Base-by-base conservation (phyloP, 331 rosid species). In the Quercus lobata region DNA sequence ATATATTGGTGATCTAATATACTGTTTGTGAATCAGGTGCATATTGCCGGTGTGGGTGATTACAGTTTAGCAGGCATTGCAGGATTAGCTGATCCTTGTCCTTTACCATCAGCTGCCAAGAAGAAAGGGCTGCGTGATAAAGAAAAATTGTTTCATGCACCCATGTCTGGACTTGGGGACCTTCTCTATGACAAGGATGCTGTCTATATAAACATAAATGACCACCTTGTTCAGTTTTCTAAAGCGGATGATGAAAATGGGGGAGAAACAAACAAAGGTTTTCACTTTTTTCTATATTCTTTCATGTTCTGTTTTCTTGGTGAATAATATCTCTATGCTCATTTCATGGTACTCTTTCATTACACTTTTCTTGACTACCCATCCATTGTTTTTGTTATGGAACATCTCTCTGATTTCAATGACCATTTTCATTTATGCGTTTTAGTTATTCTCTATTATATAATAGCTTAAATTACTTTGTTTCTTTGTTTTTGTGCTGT, bases 111-210 rank as follows among this genome's bases (percentile, higher is more conserved):
- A 83, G 98, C 97, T 80, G 97, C 99, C 58, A 95, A 95, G 88
- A 95, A 90, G 96, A 92, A 95, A 83, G 99, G 99, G 19, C 84
- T 95, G 79, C 97, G 99, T 29, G 99, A 95, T 25, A 95, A 87
- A 88, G 98, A 95, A 74, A 95, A 87, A 78, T 82, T 91, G 75
- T 95, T 93, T 80, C 91, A 95, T 81, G 97, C 94, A 75, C 99
- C 99, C 54, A 93, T 93, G 99, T 95, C 99, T 79, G 99, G 97
- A 70, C 84, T 93, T 78, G 99, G 99, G 82, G 98, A 95, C 86
- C 97, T 95, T 80, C 60, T 93, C 82, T 93, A 95, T 49, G 99
- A 95, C 80, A 95, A 95, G 84, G 98, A 95, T 89, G 97, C 97
- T 74, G 94, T 90, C 49, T 95, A 95, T 88, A 87, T 95, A 85